Percentiles rank a stretch among this genome's conserved stretches.
These are phyloP conservation scores for Claviceps capensis DNA, from an alignment of 2,329 filamentous ascomycete species.

Conservation along the genomic window DNA sequence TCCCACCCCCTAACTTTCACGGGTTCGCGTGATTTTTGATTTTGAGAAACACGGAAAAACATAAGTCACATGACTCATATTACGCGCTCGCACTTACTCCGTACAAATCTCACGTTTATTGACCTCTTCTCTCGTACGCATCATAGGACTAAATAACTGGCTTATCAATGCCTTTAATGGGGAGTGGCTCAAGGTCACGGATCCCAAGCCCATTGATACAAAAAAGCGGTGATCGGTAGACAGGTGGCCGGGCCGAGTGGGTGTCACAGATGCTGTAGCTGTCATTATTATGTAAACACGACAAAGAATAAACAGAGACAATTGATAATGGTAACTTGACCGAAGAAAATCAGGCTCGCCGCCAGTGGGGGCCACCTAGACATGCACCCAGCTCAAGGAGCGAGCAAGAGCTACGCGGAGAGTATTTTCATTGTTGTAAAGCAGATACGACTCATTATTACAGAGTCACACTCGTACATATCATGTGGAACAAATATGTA, in stretches of 20 bases:
- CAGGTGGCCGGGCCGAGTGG: background rate
- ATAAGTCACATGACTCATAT: too few species aligned
- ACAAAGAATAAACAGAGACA: background rate
- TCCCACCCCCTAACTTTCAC: too few species aligned
- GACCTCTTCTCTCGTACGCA: background rate
- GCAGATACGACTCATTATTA: background rate
- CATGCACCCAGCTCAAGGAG: background rate
- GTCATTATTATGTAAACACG: background rate
- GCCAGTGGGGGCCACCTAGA: background rate
- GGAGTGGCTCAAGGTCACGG: slow-evolving; percentile 59
- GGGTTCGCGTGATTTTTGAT: too few species aligned
- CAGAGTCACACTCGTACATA: background rate
- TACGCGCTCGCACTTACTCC: too few species aligned
- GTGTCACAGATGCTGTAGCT: background rate
- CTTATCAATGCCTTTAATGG: slow-evolving; percentile 96
- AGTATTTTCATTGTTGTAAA: background rate
- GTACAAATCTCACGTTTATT: too few species aligned
- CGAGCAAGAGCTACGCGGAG: background rate
- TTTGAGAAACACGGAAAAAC: too few species aligned
- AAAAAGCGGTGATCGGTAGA: slow-evolving; percentile 2
- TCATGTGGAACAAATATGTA: background rate
- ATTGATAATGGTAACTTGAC: too few species aligned
- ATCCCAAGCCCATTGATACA: slow-evolving; percentile 32
- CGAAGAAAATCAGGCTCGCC: too few species aligned
- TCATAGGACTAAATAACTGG: slow-evolving; percentile 67